Evolutionary conservation across 164 flowering plant genomes (phyloP), one percentile per base, ranked within the genome.

Genomic region (Euptelea pleiosperma): DNA sequence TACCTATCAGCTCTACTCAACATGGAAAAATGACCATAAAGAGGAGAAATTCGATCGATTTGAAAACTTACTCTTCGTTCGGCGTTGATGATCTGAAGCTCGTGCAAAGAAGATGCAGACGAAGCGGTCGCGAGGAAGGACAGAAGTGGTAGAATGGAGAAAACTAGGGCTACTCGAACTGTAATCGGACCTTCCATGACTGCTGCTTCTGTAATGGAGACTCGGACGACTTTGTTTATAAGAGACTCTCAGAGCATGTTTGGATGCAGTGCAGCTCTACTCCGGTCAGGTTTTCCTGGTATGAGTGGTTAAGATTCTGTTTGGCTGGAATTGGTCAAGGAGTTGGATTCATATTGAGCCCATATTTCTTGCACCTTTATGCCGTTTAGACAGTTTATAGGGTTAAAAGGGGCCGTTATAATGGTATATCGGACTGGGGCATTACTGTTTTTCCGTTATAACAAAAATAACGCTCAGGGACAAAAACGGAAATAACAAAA

Each of bases 31-130:
- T 9, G 15, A 12, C 57, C 26, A 16, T 14, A 45, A 61, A 34
- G 21, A 22, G 57, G 18, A 60, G 21, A 26, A 25, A 30, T 40
- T 46, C 4, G 14, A 35, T 42, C 29, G 25, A 48, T 25, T 18
- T 12, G 47, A 61, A 35, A 52, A 30, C 75, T 70, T 75, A 91
- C 97, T 67, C 92, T 73, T 55, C 92, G 88, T 69, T 91, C 96
- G 22, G 93, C 97, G 35, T 59, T 76, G 63, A 73, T 40, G 82
- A 91, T 82, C 63, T 68, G 83, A 58, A 90, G 72, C 8, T 73
- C 73, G 28, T 69, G 67, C 21, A 64, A 8, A 58, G 70, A 2
- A 54, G 45, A 29, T 43, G 54, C 41, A 26, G 59, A 37, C 60
- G 59, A 29, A 47, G 72, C 51, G 12, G 74, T 65, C n/a, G 52